These are phyloP conservation scores for Elsinoe australis DNA, from an alignment of 2,329 filamentous ascomycete genomes.

Conservation along the genomic window DNA sequence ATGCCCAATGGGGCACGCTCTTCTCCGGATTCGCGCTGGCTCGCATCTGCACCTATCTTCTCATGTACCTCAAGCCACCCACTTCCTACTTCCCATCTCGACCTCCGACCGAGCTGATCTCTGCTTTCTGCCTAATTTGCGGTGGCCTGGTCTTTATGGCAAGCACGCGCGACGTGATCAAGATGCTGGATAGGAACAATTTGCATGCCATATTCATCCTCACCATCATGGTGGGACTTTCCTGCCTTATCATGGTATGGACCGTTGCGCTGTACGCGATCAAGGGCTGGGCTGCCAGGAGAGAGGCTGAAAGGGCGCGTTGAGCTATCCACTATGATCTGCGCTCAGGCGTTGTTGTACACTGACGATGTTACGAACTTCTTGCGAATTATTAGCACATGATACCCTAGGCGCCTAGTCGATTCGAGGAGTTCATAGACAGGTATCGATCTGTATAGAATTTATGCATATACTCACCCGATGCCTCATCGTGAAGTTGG, in stretches of 20 bases:
- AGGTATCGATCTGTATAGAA: too few relatives aligned
- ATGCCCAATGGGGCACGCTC: slow-evolving; percentile 86
- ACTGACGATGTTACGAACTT: background rate
- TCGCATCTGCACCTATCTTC: slow-evolving; percentile 68
- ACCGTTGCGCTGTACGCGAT: slow-evolving; percentile 67
- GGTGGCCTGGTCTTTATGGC: slow-evolving; percentile 91
- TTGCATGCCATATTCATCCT: slow-evolving; percentile 91
- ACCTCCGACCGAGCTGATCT: slow-evolving; percentile 82
- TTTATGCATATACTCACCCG: too few relatives aligned
- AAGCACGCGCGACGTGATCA: slow-evolving; percentile 63
- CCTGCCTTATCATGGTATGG: slow-evolving; percentile 79
- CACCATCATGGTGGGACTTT: slow-evolving; percentile 76
- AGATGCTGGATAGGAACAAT: slow-evolving; percentile 65
- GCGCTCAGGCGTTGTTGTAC: too few relatives aligned
- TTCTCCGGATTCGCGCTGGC: slow-evolving; percentile 74
- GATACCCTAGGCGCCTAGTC: slow-evolving; percentile 12
- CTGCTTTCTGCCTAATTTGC: slow-evolving; percentile 76
- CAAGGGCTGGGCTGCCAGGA: slow-evolving; percentile 69
- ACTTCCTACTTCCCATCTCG: slow-evolving; percentile 71
- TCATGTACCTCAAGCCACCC: slow-evolving; percentile 73
- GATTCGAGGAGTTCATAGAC: too few relatives aligned
- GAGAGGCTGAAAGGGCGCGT: slow-evolving; percentile 25
- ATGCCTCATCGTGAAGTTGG: too few relatives aligned
- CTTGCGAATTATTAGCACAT: background rate
- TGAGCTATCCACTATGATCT: too few relatives aligned